Conservation (phyloP, 805 yeast genomes). For the Schwanniomyces pseudopolymorphus region DNA sequence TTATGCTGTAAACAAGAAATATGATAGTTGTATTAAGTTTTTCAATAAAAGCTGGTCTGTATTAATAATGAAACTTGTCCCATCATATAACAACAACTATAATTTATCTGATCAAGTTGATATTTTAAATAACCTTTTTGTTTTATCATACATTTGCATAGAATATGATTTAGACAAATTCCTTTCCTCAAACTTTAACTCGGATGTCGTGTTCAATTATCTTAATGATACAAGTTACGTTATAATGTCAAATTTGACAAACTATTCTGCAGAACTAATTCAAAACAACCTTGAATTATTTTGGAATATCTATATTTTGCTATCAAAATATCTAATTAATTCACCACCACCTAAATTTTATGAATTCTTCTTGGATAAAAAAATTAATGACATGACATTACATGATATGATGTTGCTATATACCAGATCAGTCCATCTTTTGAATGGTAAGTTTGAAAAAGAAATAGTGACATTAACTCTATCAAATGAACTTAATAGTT, state of each 20-base stretch:
- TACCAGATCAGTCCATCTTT: constrained; percentile 20
- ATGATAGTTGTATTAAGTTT: constrained; percentile 31
- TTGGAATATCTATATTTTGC: constrained; percentile 50
- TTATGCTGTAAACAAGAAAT: constrained; percentile 22
- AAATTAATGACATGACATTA: constrained; percentile 8
- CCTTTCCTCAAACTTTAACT: constrained; percentile 22
- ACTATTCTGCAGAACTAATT: constrained; percentile 17
- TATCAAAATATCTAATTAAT: constrained; percentile 44
- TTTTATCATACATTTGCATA: constrained; percentile 44
- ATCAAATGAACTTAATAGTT: constrained; percentile 32
- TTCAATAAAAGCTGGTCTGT: constrained; percentile 48
- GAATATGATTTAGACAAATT: constrained; percentile 32
- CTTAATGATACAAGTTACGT: constrained; percentile 47
- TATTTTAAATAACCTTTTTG: constrained; percentile 46
- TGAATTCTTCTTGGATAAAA: constrained; percentile 17
- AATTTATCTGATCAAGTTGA: constrained; percentile 29
- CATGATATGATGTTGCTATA: constrained; percentile 22
- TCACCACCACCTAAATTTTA: constrained; percentile 40
- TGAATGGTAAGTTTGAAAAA: constrained; percentile 21
- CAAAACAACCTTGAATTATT: constrained; percentile 31
- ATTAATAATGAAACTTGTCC: constrained; percentile 33
- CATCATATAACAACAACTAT: constrained; percentile 29
- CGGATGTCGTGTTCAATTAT: constrained; percentile 48
- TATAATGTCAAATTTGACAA: constrained; percentile 36
- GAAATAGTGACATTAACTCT: constrained; percentile 30